phyloP scores from a whole-genome alignment of 2,329 filamentous ascomycete genomes.

The Curvularia verruculosa region DNA sequence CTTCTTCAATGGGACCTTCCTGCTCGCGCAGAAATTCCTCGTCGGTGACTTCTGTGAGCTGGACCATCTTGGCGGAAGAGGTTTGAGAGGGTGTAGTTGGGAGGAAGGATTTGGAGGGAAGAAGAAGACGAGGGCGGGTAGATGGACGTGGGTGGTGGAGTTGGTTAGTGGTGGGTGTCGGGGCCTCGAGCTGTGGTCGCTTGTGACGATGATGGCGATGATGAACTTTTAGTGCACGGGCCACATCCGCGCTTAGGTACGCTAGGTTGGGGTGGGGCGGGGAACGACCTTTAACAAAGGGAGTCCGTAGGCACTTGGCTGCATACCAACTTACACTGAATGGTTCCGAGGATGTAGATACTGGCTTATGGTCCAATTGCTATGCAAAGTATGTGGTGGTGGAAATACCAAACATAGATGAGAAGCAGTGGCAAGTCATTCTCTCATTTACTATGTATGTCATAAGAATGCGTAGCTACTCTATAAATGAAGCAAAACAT shows the following conservation, averaged over 20 bases:
- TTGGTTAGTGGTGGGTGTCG: constrained; percentile 11
- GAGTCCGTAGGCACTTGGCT: too few relatives aligned
- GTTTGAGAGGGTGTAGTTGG: background rate
- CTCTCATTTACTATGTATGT: too few relatives aligned
- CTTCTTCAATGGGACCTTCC: constrained; percentile 72
- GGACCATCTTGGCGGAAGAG: constrained; percentile 76
- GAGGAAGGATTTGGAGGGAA: background rate
- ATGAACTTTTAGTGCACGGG: constrained; percentile 21
- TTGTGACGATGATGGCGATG: constrained; percentile 16
- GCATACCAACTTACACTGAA: too few relatives aligned
- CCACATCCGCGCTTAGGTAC: constrained; percentile 2
- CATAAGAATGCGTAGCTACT: too few relatives aligned
- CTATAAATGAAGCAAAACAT: too few relatives aligned
- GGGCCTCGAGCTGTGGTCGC: constrained; percentile 9
- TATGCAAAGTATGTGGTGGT: too few relatives aligned
- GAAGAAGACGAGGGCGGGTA: background rate
- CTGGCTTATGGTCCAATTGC: too few relatives aligned
- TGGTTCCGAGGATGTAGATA: too few relatives aligned
- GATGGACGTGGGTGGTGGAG: constrained; percentile 7
- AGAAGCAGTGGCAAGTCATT: too few relatives aligned
- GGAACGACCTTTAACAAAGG: constrained; percentile 2
- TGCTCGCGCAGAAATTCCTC: constrained; percentile 85
- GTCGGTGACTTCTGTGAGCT: constrained; percentile 94
- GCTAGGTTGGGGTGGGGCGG: constrained; percentile 5
- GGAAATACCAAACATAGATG: too few relatives aligned